Evolutionary conservation across 2,329 filamentous ascomycete species (phyloP), one percentile per base, ranked within the genome.

Genomic region (Calonectria montana): DNA sequence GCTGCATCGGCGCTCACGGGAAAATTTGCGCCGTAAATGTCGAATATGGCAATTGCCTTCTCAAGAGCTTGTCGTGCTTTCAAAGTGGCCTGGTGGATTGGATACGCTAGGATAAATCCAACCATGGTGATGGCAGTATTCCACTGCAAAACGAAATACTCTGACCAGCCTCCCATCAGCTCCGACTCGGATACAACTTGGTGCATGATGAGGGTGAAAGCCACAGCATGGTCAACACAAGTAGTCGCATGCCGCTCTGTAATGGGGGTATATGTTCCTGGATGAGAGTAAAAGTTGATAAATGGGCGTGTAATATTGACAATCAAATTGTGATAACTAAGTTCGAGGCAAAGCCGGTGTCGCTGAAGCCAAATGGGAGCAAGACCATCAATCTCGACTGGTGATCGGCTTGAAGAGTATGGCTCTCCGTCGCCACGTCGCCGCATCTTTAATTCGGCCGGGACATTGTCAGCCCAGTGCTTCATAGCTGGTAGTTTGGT

Each of bases 301-400:
- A 85, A 83, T 1, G 83, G 83, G 4, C 85, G 84, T 55, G 81
- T 83, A 9, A 86, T 77, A 65, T 82, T 84, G 25, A 81, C 76
- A 45, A 70, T 76, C 10, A 85, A 71, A 61, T 82, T 82, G 67
- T 86, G 84, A 67, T 86, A 86, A 27, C 81, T 75, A 2, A 86
- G 73, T 67, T 87, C 84, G 1, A 87, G 79, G n/a, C 83, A 78
- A 0, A 87, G 67, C 3, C 84, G 84, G 61, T 80, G 78, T 2
- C 77, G 81, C 70, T 85, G 83, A 2, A 86, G 78, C 85, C 85
- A 86, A 1, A 78, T 72, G 1, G 85, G 84, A 1, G 82, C 81
- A 55, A 83, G 83, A 15, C 65, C 68, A 4, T 75, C 73, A 21
- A 79, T 74, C 13, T 78, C 71, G 15, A 79, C 67, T 13, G 70